Evolutionary conservation across 2,329 filamentous ascomycete species (phyloP).

Genomic region (Aspergillus ruber): DNA sequence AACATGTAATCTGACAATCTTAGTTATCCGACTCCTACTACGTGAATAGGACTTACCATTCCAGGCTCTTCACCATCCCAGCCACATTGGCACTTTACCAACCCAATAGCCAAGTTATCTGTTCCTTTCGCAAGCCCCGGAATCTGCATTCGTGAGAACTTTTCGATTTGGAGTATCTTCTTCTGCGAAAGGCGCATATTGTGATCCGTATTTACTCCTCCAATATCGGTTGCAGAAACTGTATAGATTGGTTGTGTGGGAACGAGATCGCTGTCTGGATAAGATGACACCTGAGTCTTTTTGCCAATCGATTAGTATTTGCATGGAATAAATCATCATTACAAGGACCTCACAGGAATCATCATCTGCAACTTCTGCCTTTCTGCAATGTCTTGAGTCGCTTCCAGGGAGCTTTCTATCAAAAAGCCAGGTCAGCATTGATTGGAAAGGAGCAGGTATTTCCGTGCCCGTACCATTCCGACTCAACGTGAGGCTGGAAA

Average conservation of each 20-base stretch:
- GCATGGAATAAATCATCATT: not conserved
- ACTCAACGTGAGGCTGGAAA: not conserved
- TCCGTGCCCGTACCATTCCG: not conserved
- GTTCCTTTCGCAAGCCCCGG: not conserved
- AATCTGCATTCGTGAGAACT: conserved; percentile 4
- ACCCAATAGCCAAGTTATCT: not conserved
- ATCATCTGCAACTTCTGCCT: conserved; percentile 26
- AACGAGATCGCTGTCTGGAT: conserved; percentile 18
- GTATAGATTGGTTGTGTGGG: conserved; percentile 22
- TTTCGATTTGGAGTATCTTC: conserved; percentile 12
- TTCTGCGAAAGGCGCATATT: conserved; percentile 9
- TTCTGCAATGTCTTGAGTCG: conserved; percentile 23
- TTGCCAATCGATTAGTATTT: conserved; percentile 1
- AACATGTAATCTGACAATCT: conserved; percentile 35
- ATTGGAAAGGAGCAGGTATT: not conserved
- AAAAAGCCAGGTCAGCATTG: not conserved
- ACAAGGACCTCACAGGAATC: conserved; percentile 16
- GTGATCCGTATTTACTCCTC: conserved; percentile 5
- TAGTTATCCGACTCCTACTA: conserved; percentile 5
- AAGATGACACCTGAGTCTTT: conserved; percentile 14
- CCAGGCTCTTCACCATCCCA: conserved; percentile 31
- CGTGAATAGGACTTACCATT: conserved; percentile 31
- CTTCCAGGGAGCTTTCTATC: conserved; percentile 11
- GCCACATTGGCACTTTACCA: conserved; percentile 38
- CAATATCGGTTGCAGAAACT: conserved; percentile 1